Evolutionary conservation across 1,139 yeast genomes (phyloP).

Genomic region (Kurtzmaniella quercitrusa): DNA sequence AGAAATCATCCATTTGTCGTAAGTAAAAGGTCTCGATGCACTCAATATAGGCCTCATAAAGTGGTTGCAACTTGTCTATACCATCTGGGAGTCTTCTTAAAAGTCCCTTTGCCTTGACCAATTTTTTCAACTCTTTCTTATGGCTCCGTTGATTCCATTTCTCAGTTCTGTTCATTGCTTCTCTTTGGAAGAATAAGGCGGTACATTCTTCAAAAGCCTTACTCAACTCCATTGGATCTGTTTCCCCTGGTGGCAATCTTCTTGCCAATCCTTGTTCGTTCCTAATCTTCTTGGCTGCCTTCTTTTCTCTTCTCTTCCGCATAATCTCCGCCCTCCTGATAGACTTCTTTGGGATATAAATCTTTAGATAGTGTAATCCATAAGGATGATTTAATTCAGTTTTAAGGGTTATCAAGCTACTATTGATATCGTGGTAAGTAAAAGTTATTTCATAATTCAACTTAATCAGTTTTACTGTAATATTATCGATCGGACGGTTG

Average conservation of each 20-base stretch:
- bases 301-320: slow-evolving; percentile 4
- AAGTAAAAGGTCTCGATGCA: slow-evolving; percentile 1
- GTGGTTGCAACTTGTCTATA: background rate
- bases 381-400: background rate
- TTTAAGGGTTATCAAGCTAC: slow-evolving; percentile 1
- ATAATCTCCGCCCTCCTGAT: slow-evolving; percentile 1
- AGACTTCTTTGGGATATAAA: slow-evolving; percentile 3
- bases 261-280: slow-evolving; percentile 1
- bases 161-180: background rate
- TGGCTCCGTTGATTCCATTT: background rate
- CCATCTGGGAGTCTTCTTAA: slow-evolving; percentile 5
- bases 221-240: slow-evolving; percentile 1
- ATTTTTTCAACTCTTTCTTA: slow-evolving; percentile 4
- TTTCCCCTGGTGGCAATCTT: slow-evolving; percentile 5
- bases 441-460: slow-evolving; percentile 2
- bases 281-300: slow-evolving; percentile 4
- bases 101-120: background rate
- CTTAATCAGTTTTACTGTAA: slow-evolving; percentile 1
- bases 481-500: background rate
- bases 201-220: slow-evolving; percentile 5
- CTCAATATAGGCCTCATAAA: slow-evolving; percentile 3
- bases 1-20: background rate
- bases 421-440: slow-evolving; percentile 1
- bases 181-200: background rate
- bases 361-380: slow-evolving; percentile 2